Evolutionary conservation across 805 yeast species (phyloP).

Genomic region (Saccharomycopsis lassenensis): DNA sequence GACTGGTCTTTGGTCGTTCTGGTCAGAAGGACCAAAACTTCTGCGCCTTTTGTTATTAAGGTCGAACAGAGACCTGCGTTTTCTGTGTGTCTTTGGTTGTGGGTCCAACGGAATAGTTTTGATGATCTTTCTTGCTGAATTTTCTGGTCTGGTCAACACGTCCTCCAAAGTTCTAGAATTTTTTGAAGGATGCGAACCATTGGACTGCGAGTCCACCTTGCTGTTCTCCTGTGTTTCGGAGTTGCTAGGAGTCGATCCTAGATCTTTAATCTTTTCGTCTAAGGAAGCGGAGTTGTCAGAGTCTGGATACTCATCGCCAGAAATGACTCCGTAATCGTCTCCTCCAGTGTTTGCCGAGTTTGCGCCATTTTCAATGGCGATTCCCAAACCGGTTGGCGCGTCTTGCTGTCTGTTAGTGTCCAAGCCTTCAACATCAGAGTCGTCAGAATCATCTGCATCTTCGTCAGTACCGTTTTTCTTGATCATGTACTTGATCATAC

Average conservation of each 20-base stretch:
- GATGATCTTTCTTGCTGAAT: slow-evolving; percentile 63
- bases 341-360: slow-evolving; percentile 1
- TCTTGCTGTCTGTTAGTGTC: slow-evolving; percentile 10
- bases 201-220: slow-evolving; percentile 23
- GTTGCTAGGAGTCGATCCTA: slow-evolving; percentile 17
- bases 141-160: slow-evolving; percentile 49
- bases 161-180: slow-evolving; percentile 38
- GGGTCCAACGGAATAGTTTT: slow-evolving; percentile 78
- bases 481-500: slow-evolving; percentile 52
- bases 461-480: slow-evolving; percentile 25
- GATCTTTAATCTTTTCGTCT: slow-evolving; percentile 24
- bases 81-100: too few species aligned
- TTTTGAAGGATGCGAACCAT: slow-evolving; percentile 25
- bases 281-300: slow-evolving; percentile 25
- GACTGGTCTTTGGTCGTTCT: slow-evolving; percentile 1
- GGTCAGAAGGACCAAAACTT: too few species aligned
- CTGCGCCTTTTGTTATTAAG: neutral
- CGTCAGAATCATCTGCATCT: slow-evolving; percentile 21
- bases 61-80: neutral
- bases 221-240: slow-evolving; percentile 19
- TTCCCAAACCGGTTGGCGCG: neutral
- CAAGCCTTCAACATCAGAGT: slow-evolving; percentile 18
- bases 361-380: neutral
- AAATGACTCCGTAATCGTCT: slow-evolving; percentile 22
- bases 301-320: slow-evolving; percentile 20